Conservation (phyloP, 2,329 filamentous ascomycete genomes). For the Cercospora sp. region DNA sequence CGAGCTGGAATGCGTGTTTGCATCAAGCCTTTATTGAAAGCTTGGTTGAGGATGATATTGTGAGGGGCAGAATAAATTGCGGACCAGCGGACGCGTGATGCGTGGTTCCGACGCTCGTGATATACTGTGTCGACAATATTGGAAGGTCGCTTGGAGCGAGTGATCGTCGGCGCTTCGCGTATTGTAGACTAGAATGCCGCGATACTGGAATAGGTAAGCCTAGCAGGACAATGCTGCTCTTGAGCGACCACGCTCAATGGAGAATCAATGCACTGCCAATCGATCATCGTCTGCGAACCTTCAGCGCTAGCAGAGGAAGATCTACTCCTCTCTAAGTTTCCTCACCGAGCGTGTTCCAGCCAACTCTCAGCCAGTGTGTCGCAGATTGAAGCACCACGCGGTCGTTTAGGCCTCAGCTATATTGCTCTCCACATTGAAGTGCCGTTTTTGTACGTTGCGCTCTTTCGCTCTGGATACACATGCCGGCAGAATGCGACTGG, state of each 20-base stretch:
- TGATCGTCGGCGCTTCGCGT: not conserved
- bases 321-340: not conserved
- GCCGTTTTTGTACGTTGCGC: not conserved
- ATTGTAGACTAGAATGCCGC: not conserved
- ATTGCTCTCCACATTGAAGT: not conserved
- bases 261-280: not conserved
- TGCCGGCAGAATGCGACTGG: not conserved
- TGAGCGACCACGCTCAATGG: not conserved
- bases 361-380: not conserved
- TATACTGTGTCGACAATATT: not conserved
- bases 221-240: not conserved
- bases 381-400: not conserved
- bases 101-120: not conserved
- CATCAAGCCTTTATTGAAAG: not conserved
- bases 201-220: not conserved
- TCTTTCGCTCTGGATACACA: not conserved
- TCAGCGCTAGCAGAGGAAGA: not conserved
- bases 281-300: not conserved
- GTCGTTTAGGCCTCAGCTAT: not conserved
- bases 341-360: not conserved
- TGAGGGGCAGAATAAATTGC: not conserved
- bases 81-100: not conserved
- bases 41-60: not conserved
- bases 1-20: not conserved
- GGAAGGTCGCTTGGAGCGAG: not conserved